Evolutionary conservation across 805 yeast genomes (phyloP).

Genomic region (Candida tammaniensis): DNA sequence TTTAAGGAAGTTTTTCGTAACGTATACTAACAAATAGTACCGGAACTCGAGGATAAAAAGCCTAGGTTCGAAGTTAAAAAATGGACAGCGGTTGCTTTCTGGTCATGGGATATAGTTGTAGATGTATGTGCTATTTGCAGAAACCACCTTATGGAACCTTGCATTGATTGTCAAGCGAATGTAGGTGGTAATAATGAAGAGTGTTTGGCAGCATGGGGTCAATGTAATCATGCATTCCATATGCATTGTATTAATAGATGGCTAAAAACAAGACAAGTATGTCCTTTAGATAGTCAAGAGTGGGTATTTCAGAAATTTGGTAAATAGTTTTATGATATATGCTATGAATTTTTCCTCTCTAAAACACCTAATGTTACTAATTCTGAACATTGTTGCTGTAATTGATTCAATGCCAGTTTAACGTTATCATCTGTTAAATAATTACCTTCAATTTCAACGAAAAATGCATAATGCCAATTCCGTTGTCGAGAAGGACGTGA

Average conservation of each 20-base stretch:
- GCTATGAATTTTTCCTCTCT: constrained; percentile 28
- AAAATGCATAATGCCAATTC: constrained; percentile 82
- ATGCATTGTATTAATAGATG: constrained; percentile 94
- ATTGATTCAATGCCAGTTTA: constrained; percentile 36
- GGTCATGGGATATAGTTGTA: constrained; percentile 98
- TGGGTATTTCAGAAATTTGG: constrained; percentile 79
- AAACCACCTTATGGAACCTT: constrained; percentile 96
- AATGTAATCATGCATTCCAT: constrained; percentile 97
- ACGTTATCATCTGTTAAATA: constrained; percentile 22
- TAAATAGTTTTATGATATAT: constrained; percentile 31
- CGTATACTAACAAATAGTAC: constrained; percentile 18
- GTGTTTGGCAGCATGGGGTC: constrained; percentile 97
- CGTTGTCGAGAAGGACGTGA: constrained; percentile 70
- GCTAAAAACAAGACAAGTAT: constrained; percentile 91
- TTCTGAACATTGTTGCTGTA: constrained; percentile 44
- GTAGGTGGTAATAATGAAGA: constrained; percentile 62
- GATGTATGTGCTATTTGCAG: constrained; percentile 98
- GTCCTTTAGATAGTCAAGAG: constrained; percentile 93
- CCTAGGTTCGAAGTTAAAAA: constrained; percentile 89
- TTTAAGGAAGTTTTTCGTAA: not conserved
- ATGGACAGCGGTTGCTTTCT: constrained; percentile 99
- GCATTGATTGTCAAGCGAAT: constrained; percentile 93
- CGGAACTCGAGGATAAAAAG: constrained; percentile 28
- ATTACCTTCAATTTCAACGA: constrained; percentile 63
- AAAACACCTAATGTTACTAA: constrained; percentile 62